Evolutionary conservation across 2,329 filamentous ascomycete genomes (phyloP), one percentile per base, ranked within the genome.

Genomic region (Anisogramma anomala): DNA sequence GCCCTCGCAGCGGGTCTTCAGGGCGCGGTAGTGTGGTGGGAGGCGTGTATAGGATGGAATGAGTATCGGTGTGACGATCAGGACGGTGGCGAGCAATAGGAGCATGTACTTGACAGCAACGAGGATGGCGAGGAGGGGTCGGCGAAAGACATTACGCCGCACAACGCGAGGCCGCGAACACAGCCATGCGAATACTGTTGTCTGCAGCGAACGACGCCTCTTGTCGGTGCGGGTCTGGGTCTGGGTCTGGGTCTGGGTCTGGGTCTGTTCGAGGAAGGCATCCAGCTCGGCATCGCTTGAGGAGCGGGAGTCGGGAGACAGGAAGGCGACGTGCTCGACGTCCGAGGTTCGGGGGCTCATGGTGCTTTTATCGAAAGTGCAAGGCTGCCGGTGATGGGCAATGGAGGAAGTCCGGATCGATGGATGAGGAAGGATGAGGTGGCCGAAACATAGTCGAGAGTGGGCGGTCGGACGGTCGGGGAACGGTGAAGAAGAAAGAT

Each of bases 41-140:
- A 59, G 60, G 22, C 54, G 53, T 6, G 53, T 57, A 48, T 71
- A 71, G 1, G 66, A 69, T 0, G 64, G 62, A 7, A 62, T 62
- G 25, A 69, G 55, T 6, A 47, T 49, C 3, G 58, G 55, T 2
- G 57, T 61, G 1, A 49, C 49, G 18, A 57, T 31, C 14, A 60
- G 45, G 10, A 67, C 50, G 4, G 56, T 47, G 17, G 58, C 47
- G 13, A 64, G 22, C 8, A 58, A 18, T n/a, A 55, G 27, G 11
- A 57, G 3, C 9, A 41, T 35, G 30, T 56, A 54, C 27, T 53
- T 54, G 22, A 57, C 23, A 3, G 42, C 30, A 10, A 32, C 32
- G 20, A 45, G 20, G 14, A 47, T 14, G 3, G 42, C 23, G 10
- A 41, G 34, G 15, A 47, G 3, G 4, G 45, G 45, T 19, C 45